phyloP scores from a whole-genome alignment of 208 protist genomes.

The Phytomonas sp. region DNA sequence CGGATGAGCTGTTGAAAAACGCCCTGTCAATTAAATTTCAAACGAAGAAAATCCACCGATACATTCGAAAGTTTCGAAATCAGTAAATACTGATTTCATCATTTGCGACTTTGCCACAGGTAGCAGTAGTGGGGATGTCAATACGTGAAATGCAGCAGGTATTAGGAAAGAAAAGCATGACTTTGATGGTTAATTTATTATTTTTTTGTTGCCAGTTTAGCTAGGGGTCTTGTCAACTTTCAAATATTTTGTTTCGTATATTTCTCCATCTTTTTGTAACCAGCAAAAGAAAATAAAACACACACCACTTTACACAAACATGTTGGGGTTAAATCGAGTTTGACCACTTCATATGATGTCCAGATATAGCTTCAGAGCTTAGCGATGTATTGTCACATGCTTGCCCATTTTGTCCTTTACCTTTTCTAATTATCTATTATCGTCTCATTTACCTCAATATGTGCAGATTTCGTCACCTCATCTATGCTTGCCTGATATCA shows the following conservation, averaged over 20 bases:
- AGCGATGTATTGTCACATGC: not conserved
- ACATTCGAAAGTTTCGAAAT: constrained; percentile 17
- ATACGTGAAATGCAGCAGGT: not conserved
- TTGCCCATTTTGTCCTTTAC: not conserved
- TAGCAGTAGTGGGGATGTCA: not conserved
- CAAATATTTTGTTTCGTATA: constrained; percentile 13
- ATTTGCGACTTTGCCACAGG: not conserved
- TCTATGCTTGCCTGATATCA: not conserved
- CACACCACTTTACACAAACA: not conserved
- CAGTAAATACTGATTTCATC: not conserved
- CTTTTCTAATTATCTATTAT: not conserved
- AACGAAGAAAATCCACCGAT: constrained; percentile 24
- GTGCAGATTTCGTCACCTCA: not conserved
- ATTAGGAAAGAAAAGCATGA: not conserved
- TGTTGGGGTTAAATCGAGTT: not conserved
- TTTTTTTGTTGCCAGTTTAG: constrained; percentile 9
- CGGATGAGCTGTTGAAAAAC: constrained; percentile 31
- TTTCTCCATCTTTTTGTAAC: not conserved
- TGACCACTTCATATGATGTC: not conserved
- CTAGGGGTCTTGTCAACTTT: not conserved
- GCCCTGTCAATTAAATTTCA: constrained; percentile 71
- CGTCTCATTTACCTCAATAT: not conserved
- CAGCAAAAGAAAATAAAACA: not conserved
- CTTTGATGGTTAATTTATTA: not conserved
- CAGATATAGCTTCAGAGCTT: not conserved